Evolutionary conservation across 192 early-diverging fungal species (phyloP), one percentile per base, ranked within the genome.

Genomic region (Gigaspora rosea): DNA sequence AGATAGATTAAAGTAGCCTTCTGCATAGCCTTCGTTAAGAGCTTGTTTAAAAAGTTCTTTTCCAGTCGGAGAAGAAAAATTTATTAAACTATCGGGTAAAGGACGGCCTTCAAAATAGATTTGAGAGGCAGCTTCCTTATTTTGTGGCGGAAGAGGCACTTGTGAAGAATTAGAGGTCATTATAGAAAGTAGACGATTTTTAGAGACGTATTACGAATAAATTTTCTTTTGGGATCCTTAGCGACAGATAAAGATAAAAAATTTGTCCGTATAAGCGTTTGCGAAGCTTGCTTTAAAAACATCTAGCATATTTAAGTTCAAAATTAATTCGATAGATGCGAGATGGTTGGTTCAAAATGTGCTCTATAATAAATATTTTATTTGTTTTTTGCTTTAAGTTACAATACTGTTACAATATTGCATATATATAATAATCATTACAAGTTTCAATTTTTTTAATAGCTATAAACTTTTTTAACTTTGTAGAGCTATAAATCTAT

Each of bases 1-100:
- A 18, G 91, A 90, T 18, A 98, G 85, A 41, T 91, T 87, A 68
- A 97, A 95, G 77, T 92, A 98, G 7, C 91, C 90, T 79, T 98
- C 95, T 18, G 94, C 93, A 78, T 89, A 88, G 1, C 93, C 94
- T 41, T 84, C 75, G 51, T 88, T 87, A 57, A 98, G 84, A 75
- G 91, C 86, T 69, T 94, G 88, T 75, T 92, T 89, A 83, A 98
- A 96, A 20, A 95, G 82, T 64, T 83, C 78, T 72, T 93, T 92
- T 15, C 96, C 96, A 62, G 89, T 76, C 16, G 85, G 78, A 22
- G 94, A 94, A 15, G 94, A 93, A 82, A 97, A 93, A 33, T 92
- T 90, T n/a, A 89, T 83, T 16, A 95, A 83, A 56, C 83, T 77
- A 46, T 84, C 78, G 1, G 94, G 94, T 13, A 95, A 82, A 65